A percentile compares a stretch with the other conserved stretches of the same genome.
Conservation (phyloP, 345 rosid genomes). For the Gossypium mustelinum region DNA sequence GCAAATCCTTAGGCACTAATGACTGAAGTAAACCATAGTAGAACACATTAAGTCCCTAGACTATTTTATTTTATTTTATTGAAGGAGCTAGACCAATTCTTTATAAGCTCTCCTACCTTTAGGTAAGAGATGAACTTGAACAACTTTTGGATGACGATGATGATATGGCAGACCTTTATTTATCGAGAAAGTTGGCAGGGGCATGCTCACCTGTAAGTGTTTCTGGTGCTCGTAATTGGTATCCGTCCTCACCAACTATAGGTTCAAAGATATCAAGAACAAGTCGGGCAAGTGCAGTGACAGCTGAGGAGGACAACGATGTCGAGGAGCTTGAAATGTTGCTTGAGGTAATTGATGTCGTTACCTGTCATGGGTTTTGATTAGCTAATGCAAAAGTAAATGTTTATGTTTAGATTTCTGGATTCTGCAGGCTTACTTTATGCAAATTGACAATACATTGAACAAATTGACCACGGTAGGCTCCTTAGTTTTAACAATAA, state of each 20-base stretch:
- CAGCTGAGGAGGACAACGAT: constrained; percentile 46
- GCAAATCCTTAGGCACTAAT: not conserved
- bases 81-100: not conserved
- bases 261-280: constrained; percentile 46
- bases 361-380: not conserved
- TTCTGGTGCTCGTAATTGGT: constrained; percentile 38
- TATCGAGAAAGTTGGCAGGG: constrained; percentile 40
- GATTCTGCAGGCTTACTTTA: constrained; percentile 56
- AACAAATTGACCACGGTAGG: constrained; percentile 52
- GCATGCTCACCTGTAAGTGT: constrained; percentile 37
- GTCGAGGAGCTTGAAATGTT: constrained; percentile 66
- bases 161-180: constrained; percentile 56
- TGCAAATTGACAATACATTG: constrained; percentile 51
- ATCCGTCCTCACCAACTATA: constrained; percentile 31
- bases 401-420: constrained; percentile 5
- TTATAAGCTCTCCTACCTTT: constrained; percentile 7
- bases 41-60: not conserved
- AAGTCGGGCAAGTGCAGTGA: constrained; percentile 37
- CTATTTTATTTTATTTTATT: too few species aligned
- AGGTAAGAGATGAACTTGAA: constrained; percentile 58
- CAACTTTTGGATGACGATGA: constrained; percentile 51
- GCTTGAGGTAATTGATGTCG: constrained; percentile 40
- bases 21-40: not conserved
- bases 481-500: not conserved
- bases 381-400: not conserved